phyloP scores from a whole-genome alignment of 148 eudicot genomes.

The Spergularia marina region DNA sequence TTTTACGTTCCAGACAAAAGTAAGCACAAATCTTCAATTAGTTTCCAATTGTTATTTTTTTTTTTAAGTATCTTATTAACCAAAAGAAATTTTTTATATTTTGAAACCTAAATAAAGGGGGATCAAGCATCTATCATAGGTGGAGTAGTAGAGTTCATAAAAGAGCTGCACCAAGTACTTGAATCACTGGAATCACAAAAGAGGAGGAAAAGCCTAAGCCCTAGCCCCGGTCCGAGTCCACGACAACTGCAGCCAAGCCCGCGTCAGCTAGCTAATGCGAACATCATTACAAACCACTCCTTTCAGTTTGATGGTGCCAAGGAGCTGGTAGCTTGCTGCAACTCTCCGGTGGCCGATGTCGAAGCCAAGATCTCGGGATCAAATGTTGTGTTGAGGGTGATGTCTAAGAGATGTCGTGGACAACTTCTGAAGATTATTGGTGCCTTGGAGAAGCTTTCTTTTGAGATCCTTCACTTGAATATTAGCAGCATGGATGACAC shows the following conservation, averaged over 20 bases:
- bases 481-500: constrained; percentile 94
- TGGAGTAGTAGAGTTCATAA: constrained; percentile 88
- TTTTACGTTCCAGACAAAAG: too few species aligned
- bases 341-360: constrained; percentile 78
- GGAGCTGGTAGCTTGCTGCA: constrained; percentile 78
- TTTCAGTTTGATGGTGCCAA: constrained; percentile 47
- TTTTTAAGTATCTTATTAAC: too few species aligned
- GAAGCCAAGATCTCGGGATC: constrained; percentile 90
- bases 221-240: constrained; percentile 71
- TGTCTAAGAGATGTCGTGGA: constrained; percentile 61
- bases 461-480: constrained; percentile 80
- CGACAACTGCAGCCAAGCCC: constrained; percentile 38
- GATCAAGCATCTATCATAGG: constrained; percentile 98
- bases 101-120: constrained; percentile 44
- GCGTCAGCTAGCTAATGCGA: constrained; percentile 26
- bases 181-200: constrained; percentile 76
- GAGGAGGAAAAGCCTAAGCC: constrained; percentile 74
- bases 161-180: constrained; percentile 82
- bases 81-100: background rate
- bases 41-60: too few species aligned
- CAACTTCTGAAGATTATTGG: constrained; percentile 63
- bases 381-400: constrained; percentile 60
- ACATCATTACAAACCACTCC: constrained; percentile 23
- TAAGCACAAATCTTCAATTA: too few species aligned
- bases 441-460: constrained; percentile 59